Conservation (phyloP, 768 basidiomycete genomes). For the Clitopilus passeckerianus region DNA sequence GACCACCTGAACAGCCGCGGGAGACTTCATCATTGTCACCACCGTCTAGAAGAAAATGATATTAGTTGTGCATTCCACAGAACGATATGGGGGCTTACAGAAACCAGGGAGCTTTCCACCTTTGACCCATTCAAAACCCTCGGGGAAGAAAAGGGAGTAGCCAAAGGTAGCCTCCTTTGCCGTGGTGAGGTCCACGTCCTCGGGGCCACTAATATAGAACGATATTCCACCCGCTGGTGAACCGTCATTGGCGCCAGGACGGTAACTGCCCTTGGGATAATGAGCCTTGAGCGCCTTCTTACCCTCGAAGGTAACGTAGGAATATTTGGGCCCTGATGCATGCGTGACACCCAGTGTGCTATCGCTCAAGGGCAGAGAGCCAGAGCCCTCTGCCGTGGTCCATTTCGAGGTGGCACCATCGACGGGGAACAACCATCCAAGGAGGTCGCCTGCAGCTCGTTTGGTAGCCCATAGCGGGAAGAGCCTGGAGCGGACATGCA, state of each 20-base stretch:
- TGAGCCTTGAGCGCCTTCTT: neutral
- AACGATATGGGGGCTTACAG: conserved; percentile 34
- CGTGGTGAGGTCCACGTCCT: conserved; percentile 39
- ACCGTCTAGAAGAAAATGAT: conserved; percentile 33
- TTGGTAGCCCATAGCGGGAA: neutral
- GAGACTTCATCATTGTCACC: conserved; percentile 42
- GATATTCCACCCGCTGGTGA: neutral
- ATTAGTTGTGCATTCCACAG: neutral
- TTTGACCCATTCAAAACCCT: conserved; percentile 54
- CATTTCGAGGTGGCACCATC: neutral
- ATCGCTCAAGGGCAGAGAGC: neutral
- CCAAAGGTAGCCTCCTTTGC: conserved; percentile 63
- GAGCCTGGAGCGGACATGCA: neutral
- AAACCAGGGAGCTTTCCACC: conserved; percentile 72
- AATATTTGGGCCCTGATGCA: neutral
- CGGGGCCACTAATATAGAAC: conserved; percentile 61
- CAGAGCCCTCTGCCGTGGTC: neutral
- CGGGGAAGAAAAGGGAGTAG: conserved; percentile 53
- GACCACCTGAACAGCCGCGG: conserved; percentile 56
- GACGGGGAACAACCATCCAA: neutral
- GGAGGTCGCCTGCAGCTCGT: neutral
- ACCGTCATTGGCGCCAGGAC: neutral
- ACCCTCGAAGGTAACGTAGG: neutral
- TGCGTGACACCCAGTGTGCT: neutral
- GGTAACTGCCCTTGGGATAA: neutral